Evolutionary conservation across 1,284 basidiomycete genomes (phyloP).

Genomic region (Cryptococcus sp.): DNA sequence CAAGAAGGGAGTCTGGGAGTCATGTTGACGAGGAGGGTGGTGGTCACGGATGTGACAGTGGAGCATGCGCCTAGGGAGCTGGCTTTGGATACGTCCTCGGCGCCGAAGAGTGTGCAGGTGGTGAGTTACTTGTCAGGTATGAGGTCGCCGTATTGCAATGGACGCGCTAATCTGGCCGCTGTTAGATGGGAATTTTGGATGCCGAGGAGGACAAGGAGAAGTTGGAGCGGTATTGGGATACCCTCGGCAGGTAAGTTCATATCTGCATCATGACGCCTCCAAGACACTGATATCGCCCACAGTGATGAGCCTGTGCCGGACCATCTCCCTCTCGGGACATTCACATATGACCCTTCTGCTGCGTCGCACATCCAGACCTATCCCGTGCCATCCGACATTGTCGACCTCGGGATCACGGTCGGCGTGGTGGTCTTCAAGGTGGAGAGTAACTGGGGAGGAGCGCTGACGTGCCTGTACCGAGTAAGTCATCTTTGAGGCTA

Average conservation of each 20-base stretch:
- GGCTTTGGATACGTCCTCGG: slow-evolving; percentile 70
- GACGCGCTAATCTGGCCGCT: neutral
- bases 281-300: neutral
- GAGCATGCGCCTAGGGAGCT: slow-evolving; percentile 81
- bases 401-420: slow-evolving; percentile 69
- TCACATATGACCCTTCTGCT: slow-evolving; percentile 72
- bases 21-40: slow-evolving; percentile 64
- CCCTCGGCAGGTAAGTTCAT: slow-evolving; percentile 20
- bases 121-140: slow-evolving; percentile 39
- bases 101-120: slow-evolving; percentile 75
- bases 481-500: slow-evolving; percentile 49
- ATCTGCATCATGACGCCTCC: no score
- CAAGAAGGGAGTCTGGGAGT: slow-evolving; percentile 75
- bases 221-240: slow-evolving; percentile 45
- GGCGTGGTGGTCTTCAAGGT: slow-evolving; percentile 74
- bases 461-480: slow-evolving; percentile 87
- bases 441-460: slow-evolving; percentile 81
- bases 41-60: slow-evolving; percentile 73
- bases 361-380: slow-evolving; percentile 79
- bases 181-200: slow-evolving; percentile 75
- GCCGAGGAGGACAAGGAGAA: slow-evolving; percentile 65
- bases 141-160: neutral
- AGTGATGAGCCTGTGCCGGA: slow-evolving; percentile 50
- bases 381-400: slow-evolving; percentile 64
- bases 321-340: slow-evolving; percentile 70